Percentiles rank a stretch among this genome's conserved stretches.
Conservation (phyloP, 2,329 filamentous ascomycete genomes). For the Alternaria alternata region DNA sequence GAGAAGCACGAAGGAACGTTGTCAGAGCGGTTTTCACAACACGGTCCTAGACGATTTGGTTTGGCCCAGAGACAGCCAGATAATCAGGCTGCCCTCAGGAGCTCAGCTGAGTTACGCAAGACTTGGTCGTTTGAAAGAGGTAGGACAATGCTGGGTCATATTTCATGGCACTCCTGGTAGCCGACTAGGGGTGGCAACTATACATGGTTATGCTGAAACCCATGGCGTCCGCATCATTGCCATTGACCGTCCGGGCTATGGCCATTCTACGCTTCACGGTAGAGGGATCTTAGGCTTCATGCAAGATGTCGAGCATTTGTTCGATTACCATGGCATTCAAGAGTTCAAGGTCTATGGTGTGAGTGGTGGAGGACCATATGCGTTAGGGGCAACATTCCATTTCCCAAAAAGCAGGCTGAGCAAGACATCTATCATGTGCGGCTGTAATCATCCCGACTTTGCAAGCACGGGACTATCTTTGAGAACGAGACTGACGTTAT, state of each 20-base stretch:
- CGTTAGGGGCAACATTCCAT: background rate
- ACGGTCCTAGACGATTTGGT: background rate
- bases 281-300: background rate
- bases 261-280: background rate
- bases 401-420: background rate
- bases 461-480: background rate
- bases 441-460: background rate
- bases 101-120: constrained; percentile 5
- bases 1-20: background rate
- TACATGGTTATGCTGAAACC: background rate
- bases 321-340: constrained; percentile 1
- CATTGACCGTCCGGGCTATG: background rate
- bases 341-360: background rate
- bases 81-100: background rate
- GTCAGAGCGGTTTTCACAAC: background rate
- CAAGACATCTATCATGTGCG: constrained; percentile 4
- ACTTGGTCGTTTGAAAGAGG: background rate
- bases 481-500: background rate
- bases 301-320: constrained; percentile 1
- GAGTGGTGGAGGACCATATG: background rate
- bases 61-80: background rate
- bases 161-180: constrained; percentile 6
- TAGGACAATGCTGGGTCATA: constrained; percentile 1
- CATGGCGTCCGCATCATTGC: constrained; percentile 1
- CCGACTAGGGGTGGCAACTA: background rate